Base-by-base conservation (phyloP, 2,329 filamentous ascomycete genomes). In the Bipolaris zeicola region DNA sequence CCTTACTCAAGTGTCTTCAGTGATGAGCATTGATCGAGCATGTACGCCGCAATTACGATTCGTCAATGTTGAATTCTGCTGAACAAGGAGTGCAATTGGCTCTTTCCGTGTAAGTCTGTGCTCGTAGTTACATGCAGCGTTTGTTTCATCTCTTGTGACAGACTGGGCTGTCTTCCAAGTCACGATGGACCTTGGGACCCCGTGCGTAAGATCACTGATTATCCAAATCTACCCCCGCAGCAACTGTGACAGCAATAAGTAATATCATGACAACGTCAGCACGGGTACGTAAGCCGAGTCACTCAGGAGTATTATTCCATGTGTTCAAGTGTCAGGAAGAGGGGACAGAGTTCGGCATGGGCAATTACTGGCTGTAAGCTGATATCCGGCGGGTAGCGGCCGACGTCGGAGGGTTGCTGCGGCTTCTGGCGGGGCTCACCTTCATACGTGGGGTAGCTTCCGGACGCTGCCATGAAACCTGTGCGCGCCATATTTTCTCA, bases 391-490 rank as follows among this genome's bases (percentile, higher is more conserved):
- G 28, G 36, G 37, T 33, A 22, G 43, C 42, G 42, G 53, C 49
- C 53, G 53, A 56, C 18, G 49, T 52, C 53, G 53, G 53, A 56
- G 53, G 43, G n/a, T 22, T 24, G 33, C 42, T 41, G 42, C 36
- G 48, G 49, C 44, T 22, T 54, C 14, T 43, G 51, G 53, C 49
- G 53, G 53, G 43, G 43, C 53, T 47, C 16, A 36, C 36, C 41
- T 31, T 8, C 53, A 31, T 31, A 31, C 43, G 53, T 48, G 53
- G 53, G 53, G 49, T 56, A 52, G 49, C 53, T 56, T 52, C 49
- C 34, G 42, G 42, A 48, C 31, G 52, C 22, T 52, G 36, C 20
- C 52, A 41, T 28, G 28, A 52, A 52, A 52, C 48, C 38, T 31
- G 36, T 46, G 49, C 53, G 42, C 28, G 37, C 36, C 6, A 31